phyloP scores from a whole-genome alignment of 306 rosid species.

The Chamaecrista fasciculata region DNA sequence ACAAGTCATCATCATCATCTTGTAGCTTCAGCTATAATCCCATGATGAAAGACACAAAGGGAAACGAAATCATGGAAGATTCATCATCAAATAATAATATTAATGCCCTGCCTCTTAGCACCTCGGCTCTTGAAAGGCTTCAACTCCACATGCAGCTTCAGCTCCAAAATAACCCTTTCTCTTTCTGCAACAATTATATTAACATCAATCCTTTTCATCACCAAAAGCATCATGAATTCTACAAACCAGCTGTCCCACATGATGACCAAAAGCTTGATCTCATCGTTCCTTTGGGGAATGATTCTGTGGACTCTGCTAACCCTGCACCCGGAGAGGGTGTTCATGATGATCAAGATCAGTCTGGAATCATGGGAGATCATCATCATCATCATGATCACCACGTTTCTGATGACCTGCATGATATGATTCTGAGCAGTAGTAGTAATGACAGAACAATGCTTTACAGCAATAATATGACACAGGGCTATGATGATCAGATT shows the following conservation, averaged over 20 bases:
- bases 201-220: conserved; percentile 73
- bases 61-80: conserved; percentile 32
- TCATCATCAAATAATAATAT: conserved; percentile 2
- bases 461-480: conserved; percentile 29
- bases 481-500: conserved; percentile 35
- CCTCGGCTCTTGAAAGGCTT: conserved; percentile 88
- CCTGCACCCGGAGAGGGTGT: not conserved
- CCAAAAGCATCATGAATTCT: conserved; percentile 16
- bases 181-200: conserved; percentile 69
- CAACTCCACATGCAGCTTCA: conserved; percentile 97
- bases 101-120: conserved; percentile 48
- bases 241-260: conserved; percentile 21
- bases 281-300: not conserved
- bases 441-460: conserved; percentile 34
- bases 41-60: conserved; percentile 34
- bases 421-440: conserved; percentile 42
- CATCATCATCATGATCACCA: conserved; percentile 37
- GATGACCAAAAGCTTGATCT: not conserved
- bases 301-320: not conserved
- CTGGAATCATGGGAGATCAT: conserved; percentile 9
- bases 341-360: conserved; percentile 30
- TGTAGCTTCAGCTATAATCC: conserved; percentile 22
- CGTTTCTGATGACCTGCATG: conserved; percentile 52
- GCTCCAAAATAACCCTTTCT: conserved; percentile 72
- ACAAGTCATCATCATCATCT: too few species aligned